A percentile compares a stretch with the other conserved stretches of the same genome.
phyloP scores from a whole-genome alignment of 495 filamentous ascomycete genomes.

The Tuber indicum region DNA sequence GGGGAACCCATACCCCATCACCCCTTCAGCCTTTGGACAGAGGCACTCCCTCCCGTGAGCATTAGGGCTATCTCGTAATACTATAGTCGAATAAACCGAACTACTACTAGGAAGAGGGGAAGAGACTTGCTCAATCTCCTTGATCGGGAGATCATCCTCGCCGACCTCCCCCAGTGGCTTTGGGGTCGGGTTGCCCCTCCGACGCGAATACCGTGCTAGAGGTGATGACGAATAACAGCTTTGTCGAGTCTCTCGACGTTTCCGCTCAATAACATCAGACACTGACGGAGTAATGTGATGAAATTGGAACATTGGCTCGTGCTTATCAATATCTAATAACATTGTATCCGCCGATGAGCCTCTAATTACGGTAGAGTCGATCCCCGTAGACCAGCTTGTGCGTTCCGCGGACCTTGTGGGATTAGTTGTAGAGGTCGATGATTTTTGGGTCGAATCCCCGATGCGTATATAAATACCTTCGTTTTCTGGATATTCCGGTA shows the following conservation, averaged over 20 bases:
- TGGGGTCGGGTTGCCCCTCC: not conserved
- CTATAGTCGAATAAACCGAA: constrained; percentile 10
- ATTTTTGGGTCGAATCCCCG: constrained; percentile 24
- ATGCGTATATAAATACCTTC: constrained; percentile 29
- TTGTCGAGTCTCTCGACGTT: not conserved
- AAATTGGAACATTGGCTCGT: not conserved
- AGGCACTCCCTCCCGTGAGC: not conserved
- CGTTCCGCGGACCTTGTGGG: not conserved
- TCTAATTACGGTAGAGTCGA: not conserved
- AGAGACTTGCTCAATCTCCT: constrained; percentile 19
- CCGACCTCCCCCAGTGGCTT: not conserved
- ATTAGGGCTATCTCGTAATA: not conserved
- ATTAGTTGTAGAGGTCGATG: not conserved
- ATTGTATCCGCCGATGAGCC: constrained; percentile 27
- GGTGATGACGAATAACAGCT: constrained; percentile 19
- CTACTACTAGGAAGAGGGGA: constrained; percentile 11
- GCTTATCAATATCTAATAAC: constrained; percentile 21
- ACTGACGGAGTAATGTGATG: not conserved
- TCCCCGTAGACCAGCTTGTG: not conserved
- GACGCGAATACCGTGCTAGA: constrained; percentile 22
- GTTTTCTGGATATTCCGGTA: constrained; percentile 11
- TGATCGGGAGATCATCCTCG: constrained; percentile 3
- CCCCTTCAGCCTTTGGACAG: not conserved
- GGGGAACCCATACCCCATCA: not conserved
- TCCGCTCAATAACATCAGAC: not conserved